Evolutionary conservation across 164 flowering plant genomes (phyloP), one percentile per base, ranked within the genome.

Genomic region (Echeveria elegans): DNA sequence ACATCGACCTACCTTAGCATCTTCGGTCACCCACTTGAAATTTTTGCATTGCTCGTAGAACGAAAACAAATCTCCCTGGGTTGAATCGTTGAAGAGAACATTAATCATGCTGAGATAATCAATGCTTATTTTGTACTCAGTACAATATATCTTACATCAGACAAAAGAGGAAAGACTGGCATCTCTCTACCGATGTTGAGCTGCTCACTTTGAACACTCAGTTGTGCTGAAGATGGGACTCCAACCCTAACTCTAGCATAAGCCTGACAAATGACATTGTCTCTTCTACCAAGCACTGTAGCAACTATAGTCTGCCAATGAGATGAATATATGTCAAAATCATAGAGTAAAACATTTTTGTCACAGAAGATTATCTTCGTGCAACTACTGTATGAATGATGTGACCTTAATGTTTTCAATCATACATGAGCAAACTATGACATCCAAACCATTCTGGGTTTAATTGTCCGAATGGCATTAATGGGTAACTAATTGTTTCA

Each of bases 11-110:
- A 89, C 97, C 87, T 86, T 77, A 66, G 85, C 89, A 83, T 90
- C 85, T 67, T 86, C 90, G 68, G 86, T 56, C 26, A 71, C 81
- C 98, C 98, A 94, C 70, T 80, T 78, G 82, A 82, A 90, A 76
- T 78, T 70, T 70, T 75, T 82, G 81, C 98, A 94, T n/a, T 89
- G 87, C 79, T 87, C 91, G 72, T 86, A 94, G 71, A 91, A 86
- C 64, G 98, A 89, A 78, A 94, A 89, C 68, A 88, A 76, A 78
- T 86, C 76, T 7, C 96, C 98, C 95, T 90, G 82, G 40, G 66
- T 28, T 70, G 21, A 5, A n/a, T n/a, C n/a, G n/a, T n/a, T n/a
- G 21, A 5, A 65, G 30, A 58, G 21, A 40, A 66, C 32, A 65
- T 72, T 66, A 38, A 69, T 30, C 21, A 37, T 32, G 52, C 23